These are phyloP conservation scores for Diplodia sapinea DNA, from an alignment of 2,329 filamentous ascomycete genomes.

Conservation along the genomic window DNA sequence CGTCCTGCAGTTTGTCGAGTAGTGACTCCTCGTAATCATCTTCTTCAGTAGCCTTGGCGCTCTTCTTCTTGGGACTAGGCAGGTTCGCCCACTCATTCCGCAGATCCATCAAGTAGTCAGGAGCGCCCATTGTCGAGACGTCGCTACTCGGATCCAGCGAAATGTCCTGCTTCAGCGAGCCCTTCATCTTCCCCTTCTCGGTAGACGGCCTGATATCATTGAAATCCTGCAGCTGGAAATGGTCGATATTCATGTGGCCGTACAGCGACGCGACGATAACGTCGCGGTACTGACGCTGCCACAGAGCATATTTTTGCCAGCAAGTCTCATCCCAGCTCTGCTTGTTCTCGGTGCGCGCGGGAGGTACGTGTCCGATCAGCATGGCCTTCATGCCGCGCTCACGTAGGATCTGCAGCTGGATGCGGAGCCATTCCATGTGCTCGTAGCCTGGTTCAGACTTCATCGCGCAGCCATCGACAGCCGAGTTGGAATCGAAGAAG, in stretches of 20 bases:
- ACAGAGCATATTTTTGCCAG: slow-evolving; percentile 96
- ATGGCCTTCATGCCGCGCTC: slow-evolving; percentile 91
- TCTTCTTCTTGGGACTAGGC: slow-evolving; percentile 58
- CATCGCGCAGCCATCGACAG: slow-evolving; percentile 84
- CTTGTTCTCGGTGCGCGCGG: slow-evolving; percentile 84
- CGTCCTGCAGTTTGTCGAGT: slow-evolving; percentile 28
- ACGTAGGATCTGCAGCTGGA: slow-evolving; percentile 84
- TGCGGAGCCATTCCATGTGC: slow-evolving; percentile 93
- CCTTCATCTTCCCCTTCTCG: slow-evolving; percentile 50
- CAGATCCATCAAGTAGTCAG: slow-evolving; percentile 79
- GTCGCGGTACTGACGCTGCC: slow-evolving; percentile 89
- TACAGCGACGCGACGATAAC: slow-evolving; percentile 80
- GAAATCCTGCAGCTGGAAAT: slow-evolving; percentile 91
- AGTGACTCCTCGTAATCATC: slow-evolving; percentile 30
- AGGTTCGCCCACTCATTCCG: slow-evolving; percentile 78
- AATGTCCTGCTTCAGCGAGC: slow-evolving; percentile 29
- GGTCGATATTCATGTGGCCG: slow-evolving; percentile 98
- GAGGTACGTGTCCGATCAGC: slow-evolving; percentile 90
- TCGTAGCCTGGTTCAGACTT: slow-evolving; percentile 86
- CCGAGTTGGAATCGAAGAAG: slow-evolving; percentile 91
- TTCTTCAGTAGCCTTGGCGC: not conserved
- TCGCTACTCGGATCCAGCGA: slow-evolving; percentile 47
- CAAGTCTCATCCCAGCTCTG: slow-evolving; percentile 93
- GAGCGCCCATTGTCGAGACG: slow-evolving; percentile 70
- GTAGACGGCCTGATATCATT: slow-evolving; percentile 71